phyloP scores from a whole-genome alignment of 1,139 yeast genomes.

The Geotrichum cucujoidarum region DNA sequence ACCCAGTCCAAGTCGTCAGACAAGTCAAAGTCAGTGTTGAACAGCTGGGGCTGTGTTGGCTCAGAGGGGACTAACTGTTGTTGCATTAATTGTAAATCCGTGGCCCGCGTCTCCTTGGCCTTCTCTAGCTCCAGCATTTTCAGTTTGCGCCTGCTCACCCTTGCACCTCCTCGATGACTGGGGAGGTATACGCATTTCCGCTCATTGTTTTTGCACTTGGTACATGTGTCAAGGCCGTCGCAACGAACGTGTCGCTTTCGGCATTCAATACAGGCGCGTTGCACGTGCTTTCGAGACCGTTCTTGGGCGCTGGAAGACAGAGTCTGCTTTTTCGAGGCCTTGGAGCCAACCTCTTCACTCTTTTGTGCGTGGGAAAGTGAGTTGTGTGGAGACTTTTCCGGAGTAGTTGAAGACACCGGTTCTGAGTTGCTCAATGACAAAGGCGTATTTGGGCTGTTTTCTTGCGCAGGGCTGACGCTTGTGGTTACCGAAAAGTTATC shows the following conservation, averaged over 20 bases:
- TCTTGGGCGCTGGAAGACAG: conserved; percentile 12
- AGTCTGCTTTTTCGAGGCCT: no score
- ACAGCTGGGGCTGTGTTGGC: background rate
- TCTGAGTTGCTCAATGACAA: no score
- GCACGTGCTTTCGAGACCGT: conserved; percentile 18
- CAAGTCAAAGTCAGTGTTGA: no score
- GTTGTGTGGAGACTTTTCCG: no score
- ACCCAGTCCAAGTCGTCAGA: no score
- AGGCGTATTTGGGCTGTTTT: no score
- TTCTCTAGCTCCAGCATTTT: background rate
- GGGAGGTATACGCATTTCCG: conserved; percentile 17
- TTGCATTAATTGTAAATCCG: background rate
- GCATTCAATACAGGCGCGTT: conserved; percentile 20
- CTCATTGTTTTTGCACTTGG: conserved; percentile 16
- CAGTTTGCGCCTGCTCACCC: conserved; percentile 16
- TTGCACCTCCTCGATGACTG: conserved; percentile 19
- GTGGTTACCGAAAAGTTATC: no score
- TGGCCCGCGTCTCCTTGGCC: background rate
- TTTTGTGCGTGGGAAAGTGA: no score
- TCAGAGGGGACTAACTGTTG: background rate
- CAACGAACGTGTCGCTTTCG: conserved; percentile 19
- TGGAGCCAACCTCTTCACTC: no score
- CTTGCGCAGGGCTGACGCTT: no score
- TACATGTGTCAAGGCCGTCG: conserved; percentile 19
- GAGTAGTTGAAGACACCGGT: no score